Percentiles rank a stretch among this genome's conserved stretches.
phyloP scores from a whole-genome alignment of 2,329 filamentous ascomycete genomes.

The Cladobotryum protrusum region DNA sequence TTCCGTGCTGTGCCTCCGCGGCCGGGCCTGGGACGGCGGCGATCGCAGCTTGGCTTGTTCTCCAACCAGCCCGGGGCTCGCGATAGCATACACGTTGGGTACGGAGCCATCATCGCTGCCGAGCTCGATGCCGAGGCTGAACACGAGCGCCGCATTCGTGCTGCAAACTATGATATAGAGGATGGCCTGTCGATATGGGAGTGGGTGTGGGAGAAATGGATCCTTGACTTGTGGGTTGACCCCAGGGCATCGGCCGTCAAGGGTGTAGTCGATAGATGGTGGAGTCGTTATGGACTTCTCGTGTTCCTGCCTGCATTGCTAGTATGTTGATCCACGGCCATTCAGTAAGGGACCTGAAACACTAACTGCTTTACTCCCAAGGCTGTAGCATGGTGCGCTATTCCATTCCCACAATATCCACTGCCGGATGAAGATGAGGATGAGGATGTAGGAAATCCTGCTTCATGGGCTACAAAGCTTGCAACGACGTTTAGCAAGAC shows the following conservation, averaged over 20 bases:
- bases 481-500: constrained; percentile 25
- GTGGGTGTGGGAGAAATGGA: constrained; percentile 30
- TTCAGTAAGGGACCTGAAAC: no score
- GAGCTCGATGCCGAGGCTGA: constrained; percentile 31
- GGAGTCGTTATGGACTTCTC: constrained; percentile 54
- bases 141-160: constrained; percentile 15
- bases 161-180: constrained; percentile 26
- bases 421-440: constrained; percentile 38
- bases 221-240: constrained; percentile 53
- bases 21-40: constrained; percentile 22
- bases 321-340: no score
- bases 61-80: constrained; percentile 31
- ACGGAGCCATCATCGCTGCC: constrained; percentile 46
- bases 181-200: constrained; percentile 30
- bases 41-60: constrained; percentile 34
- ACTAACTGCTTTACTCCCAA: constrained; percentile 20
- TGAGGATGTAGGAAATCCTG: background rate
- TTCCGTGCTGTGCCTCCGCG: constrained; percentile 56
- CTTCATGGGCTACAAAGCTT: background rate
- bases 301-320: constrained; percentile 55
- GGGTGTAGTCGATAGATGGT: constrained; percentile 56
- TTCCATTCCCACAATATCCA: constrained; percentile 59
- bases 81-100: constrained; percentile 51
- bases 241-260: constrained; percentile 54
- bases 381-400: constrained; percentile 58